Base-by-base conservation (phyloP, 306 rosid genomes). In the Vigna hirtella region DNA sequence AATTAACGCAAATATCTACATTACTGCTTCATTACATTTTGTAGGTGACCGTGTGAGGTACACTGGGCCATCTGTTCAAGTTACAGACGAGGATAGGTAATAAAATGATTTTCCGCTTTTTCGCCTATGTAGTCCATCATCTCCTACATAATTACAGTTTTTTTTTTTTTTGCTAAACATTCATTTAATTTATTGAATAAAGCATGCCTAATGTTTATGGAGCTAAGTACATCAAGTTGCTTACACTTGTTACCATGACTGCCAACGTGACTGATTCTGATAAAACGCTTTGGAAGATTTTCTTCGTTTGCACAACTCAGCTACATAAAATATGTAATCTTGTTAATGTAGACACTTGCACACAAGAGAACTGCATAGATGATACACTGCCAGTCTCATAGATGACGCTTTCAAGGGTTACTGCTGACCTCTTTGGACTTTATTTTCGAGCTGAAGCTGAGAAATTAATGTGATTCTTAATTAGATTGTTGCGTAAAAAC, bases 11-110 rank as follows among this genome's bases (percentile, higher is more conserved):
- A 67, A n/a, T 73, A 61, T 56, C 56, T 84, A 57, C 52, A 10
- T 77, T 70, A 64, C 61, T 30, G 66, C 73, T 52, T 58, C 80
- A 58, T 78, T 76, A 55, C 57, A 26, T 38, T 18, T 38, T n/a
- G 28, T 53, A 95, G 99, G 99, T 73, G 99, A 93, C 79, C 93
- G 99, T 58, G 98, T 95, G 84, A 95, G 85, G 89, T 95, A 95
- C 78, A 81, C 77, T 68, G 99, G 99, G 70, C 87, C 93, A 24
- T 86, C 96, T 64, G 80, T 85, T 65, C 74, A 48, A 57, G 76
- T 84, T 84, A 84, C 85, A 81, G 90, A 73, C 20, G 90, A 89
- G 77, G 89, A 92, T 81, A 92, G 99, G 99, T 95, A 79, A 76
- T 81, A 28, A 61, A 65, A 45, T 59, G 50, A 38, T 67, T 74